Percentiles rank a stretch among this genome's conserved stretches.
These are phyloP conservation scores for Pulveroboletus ravenelii DNA, from an alignment of 768 basidiomycete genomes.

Conservation along the genomic window DNA sequence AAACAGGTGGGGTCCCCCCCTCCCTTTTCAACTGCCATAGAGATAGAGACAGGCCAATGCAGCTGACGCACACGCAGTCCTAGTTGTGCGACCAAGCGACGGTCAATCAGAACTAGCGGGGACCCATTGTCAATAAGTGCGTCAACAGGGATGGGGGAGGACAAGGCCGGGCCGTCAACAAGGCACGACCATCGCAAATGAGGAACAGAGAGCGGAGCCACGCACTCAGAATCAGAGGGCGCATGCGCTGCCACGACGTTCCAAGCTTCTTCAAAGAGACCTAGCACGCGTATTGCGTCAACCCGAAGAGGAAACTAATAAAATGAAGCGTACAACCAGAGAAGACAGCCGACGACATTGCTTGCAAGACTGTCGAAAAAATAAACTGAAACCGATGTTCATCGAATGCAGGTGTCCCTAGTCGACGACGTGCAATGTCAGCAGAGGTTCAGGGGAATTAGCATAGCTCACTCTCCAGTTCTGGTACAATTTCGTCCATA, in stretches of 20 bases:
- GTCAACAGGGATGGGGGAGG: too few species aligned
- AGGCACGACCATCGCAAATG: too few species aligned
- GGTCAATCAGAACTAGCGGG: too few species aligned
- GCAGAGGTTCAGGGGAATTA: neutral
- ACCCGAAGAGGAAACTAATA: neutral
- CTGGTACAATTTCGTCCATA: constrained; percentile 44
- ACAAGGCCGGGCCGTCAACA: too few species aligned
- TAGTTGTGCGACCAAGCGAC: too few species aligned
- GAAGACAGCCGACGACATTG: constrained; percentile 50
- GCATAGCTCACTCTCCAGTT: constrained; percentile 38
- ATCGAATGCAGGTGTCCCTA: constrained; percentile 26
- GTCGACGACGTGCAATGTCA: neutral
- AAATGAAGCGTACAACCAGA: constrained; percentile 36
- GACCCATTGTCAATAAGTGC: too few species aligned
- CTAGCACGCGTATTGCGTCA: constrained; percentile 27
- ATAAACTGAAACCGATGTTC: constrained; percentile 49
- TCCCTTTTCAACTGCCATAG: too few species aligned
- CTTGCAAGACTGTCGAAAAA: constrained; percentile 55
- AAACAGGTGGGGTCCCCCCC: too few species aligned
- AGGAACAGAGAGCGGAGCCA: too few species aligned
- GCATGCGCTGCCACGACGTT: constrained; percentile 46
- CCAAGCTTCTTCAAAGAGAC: constrained; percentile 45
- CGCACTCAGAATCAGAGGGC: too few species aligned
- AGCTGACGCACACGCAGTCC: too few species aligned
- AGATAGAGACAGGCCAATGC: too few species aligned